These are phyloP conservation scores for Ceratorhiza oryzae-sativae DNA, from an alignment of 1,284 basidiomycete genomes.

Conservation along the genomic window DNA sequence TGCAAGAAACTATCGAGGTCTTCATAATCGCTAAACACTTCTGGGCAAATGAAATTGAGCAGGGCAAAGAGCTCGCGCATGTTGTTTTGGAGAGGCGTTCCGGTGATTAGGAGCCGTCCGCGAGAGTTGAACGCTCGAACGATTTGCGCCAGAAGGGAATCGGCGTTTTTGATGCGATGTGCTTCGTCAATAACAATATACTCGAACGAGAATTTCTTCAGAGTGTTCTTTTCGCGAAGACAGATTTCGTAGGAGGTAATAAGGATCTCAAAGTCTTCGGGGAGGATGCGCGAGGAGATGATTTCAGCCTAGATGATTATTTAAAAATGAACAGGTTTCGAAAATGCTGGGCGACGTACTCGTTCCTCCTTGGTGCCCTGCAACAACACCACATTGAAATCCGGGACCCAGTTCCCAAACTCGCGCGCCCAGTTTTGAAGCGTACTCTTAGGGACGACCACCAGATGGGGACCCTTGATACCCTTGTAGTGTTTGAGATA, in stretches of 20 bases:
- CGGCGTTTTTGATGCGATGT: conserved; percentile 99
- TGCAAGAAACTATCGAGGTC: conserved; percentile 80
- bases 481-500: conserved; percentile 89
- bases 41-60: conserved; percentile 92
- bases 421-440: conserved; percentile 97
- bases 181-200: conserved; percentile 99
- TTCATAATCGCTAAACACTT: conserved; percentile 78
- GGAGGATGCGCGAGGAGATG: conserved; percentile 79
- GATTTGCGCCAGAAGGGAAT: conserved; percentile 95
- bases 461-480: conserved; percentile 84
- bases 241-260: conserved; percentile 99
- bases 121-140: conserved; percentile 91
- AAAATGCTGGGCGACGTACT: conserved; percentile 49
- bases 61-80: conserved; percentile 96
- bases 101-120: conserved; percentile 92
- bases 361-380: conserved; percentile 93
- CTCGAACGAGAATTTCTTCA: conserved; percentile 97
- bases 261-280: conserved; percentile 92
- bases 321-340: not conserved
- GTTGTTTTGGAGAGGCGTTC: conserved; percentile 97
- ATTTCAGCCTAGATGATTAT: conserved; percentile 62
- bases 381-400: conserved; percentile 82
- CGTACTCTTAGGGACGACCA: conserved; percentile 98
- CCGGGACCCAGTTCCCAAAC: conserved; percentile 91
- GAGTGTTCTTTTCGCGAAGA: conserved; percentile 88